Base-by-base conservation (phyloP, 495 filamentous ascomycete genomes). In the Astrothelium subdiscretum region DNA sequence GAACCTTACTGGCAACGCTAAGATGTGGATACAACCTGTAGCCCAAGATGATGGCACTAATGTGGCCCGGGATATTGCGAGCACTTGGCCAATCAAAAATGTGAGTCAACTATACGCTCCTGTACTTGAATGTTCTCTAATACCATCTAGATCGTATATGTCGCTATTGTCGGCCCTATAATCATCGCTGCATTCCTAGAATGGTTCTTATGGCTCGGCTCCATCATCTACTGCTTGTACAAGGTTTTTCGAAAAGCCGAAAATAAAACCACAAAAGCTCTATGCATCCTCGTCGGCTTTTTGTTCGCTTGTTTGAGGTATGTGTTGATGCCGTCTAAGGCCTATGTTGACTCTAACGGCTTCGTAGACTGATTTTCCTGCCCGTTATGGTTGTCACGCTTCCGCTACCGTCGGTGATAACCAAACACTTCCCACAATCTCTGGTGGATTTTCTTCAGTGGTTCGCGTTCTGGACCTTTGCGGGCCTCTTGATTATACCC, bases 381-480 rank as follows among this genome's bases (percentile, higher is more conserved):
- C 92, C 92, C 0, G 85, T 97, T 63, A 96, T 98, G 91, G 69
- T 97, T 31, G 91, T 97, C 31, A 98, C 92, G 0, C 81, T 98
- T 29, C 94, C 94, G 0, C 78, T 97, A 11, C 94, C 94, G 6
- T 67, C 80, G 12, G 78, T 83, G 63, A 77, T 96, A 52, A 85
- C 83, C 0, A 74, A 81, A 60, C 78, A 87, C 63, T 91, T 92
- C 73, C 92, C 94, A 1, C 27, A 67, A 5, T 27, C 64, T 1
- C 79, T 94, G 77, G 86, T 91, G 42, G 70, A 65, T 22, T 77
- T 87, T 57, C 80, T 97, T 20, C 94, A 97, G 71, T 95, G 90
- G 90, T 97, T 97, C 66, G 92, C 91, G 3, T 97, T 98, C 70
- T 96, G 88, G 85, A 82, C 89, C n/a, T 98, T 98, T 68, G 85